These are phyloP conservation scores for Colletotrichum viniferum DNA, from an alignment of 2,329 filamentous ascomycete species.

Conservation along the genomic window DNA sequence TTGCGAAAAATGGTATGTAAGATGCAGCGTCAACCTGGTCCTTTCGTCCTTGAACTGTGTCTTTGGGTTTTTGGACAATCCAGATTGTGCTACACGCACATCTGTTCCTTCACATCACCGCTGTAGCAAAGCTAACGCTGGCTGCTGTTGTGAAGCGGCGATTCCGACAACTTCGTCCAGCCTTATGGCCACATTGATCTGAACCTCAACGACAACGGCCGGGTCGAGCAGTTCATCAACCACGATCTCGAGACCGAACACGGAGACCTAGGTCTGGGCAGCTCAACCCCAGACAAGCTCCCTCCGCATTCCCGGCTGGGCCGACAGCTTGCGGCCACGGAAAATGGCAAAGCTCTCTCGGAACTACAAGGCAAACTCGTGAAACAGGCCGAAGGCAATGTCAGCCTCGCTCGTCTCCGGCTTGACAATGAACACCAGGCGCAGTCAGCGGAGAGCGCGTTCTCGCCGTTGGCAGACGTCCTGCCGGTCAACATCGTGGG, in stretches of 20 bases:
- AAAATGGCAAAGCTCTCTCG: background rate
- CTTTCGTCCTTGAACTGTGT: background rate
- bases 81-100: fast-evolving
- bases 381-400: background rate
- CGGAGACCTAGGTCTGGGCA: background rate
- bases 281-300: background rate
- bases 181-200: background rate
- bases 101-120: fast-evolving
- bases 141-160: background rate
- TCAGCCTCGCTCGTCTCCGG: background rate
- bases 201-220: background rate
- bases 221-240: background rate
- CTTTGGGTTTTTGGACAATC: fast-evolving
- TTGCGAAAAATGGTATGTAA: background rate
- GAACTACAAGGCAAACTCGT: background rate
- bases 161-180: background rate
- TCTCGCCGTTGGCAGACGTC: background rate
- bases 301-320: background rate
- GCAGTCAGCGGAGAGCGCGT: background rate
- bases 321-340: background rate
- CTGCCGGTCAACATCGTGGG: background rate
- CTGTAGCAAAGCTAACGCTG: background rate
- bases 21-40: background rate
- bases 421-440: background rate
- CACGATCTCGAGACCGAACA: background rate